Conservation (phyloP, 2,329 filamentous ascomycete genomes). For the Colletotrichum chlorophyti region DNA sequence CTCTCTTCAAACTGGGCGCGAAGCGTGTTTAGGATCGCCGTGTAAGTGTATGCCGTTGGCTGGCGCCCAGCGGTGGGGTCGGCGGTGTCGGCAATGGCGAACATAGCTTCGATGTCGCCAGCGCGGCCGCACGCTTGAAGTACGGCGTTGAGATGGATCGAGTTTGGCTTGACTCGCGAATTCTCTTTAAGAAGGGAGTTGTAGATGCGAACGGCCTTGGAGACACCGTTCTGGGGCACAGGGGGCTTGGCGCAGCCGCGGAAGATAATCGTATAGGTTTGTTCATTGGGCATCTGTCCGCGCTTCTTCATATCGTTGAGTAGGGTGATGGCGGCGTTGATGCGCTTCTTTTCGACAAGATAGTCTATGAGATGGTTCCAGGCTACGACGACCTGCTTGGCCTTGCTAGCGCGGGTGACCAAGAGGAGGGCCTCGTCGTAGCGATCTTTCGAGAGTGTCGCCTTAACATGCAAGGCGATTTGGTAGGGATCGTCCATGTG, state of each 20-base stretch:
- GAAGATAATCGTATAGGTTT: conserved; percentile 86
- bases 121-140: conserved; percentile 80
- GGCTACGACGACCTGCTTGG: conserved; percentile 71
- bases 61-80: conserved; percentile 64
- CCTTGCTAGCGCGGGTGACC: conserved; percentile 72
- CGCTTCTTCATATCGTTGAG: conserved; percentile 99
- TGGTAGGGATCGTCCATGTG: conserved; percentile 75
- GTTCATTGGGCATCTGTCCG: conserved; percentile 77
- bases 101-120: conserved; percentile 79
- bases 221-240: conserved; percentile 65
- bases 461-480: conserved; percentile 71
- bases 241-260: conserved; percentile 71
- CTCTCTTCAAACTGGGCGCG: conserved; percentile 51
- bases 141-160: conserved; percentile 88
- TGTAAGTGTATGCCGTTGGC: conserved; percentile 77
- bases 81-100: conserved; percentile 76
- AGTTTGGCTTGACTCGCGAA: conserved; percentile 72
- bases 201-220: conserved; percentile 78
- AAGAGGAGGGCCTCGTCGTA: conserved; percentile 73
- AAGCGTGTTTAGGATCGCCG: conserved; percentile 82
- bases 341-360: conserved; percentile 61
- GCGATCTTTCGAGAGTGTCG: conserved; percentile 63
- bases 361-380: conserved; percentile 90
- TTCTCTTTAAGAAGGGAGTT: conserved; percentile 69
- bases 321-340: conserved; percentile 75